Conservation (phyloP, 2,329 filamentous ascomycete species). For the Ophiostoma montium region DNA sequence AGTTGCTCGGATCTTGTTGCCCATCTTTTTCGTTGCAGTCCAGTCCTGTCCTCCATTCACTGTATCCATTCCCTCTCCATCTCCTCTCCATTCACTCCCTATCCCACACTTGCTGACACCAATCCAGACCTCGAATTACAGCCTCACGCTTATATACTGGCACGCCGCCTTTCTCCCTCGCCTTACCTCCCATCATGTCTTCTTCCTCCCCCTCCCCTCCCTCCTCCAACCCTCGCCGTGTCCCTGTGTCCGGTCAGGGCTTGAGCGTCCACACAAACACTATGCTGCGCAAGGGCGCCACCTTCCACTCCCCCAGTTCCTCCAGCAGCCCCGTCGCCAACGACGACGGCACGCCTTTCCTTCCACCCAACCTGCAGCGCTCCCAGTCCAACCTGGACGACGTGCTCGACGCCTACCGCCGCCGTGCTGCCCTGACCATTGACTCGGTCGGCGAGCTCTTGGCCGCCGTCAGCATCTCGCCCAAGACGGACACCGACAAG, state of each 20-base stretch:
- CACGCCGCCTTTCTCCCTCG: neutral
- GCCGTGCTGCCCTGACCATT: constrained; percentile 53
- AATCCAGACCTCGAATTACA: no score
- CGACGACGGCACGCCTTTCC: constrained; percentile 21
- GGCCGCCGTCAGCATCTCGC: constrained; percentile 23
- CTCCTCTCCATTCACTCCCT: neutral
- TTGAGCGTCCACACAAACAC: constrained; percentile 39
- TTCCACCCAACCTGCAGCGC: constrained; percentile 43
- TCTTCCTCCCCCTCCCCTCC: constrained; percentile 11
- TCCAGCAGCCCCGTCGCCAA: constrained; percentile 5
- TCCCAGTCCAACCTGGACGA: constrained; percentile 59
- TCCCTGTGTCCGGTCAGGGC: constrained; percentile 29
- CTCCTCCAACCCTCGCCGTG: constrained; percentile 24
- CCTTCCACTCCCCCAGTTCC: constrained; percentile 41
- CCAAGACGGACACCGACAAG: constrained; percentile 19
- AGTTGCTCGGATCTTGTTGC: no score
- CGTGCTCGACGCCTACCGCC: constrained; percentile 54
- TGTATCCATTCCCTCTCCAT: neutral
- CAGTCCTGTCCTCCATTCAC: neutral
- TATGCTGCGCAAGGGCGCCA: constrained; percentile 56
- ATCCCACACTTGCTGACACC: neutral
- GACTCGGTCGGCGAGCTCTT: constrained; percentile 46
- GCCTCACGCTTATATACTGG: neutral
- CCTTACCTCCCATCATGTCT: constrained; percentile 7
- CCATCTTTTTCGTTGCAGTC: neutral